Percentiles rank a stretch among this genome's conserved stretches.
Conservation (phyloP, 495 filamentous ascomycete genomes). For the Lasiosphaeria miniovina region DNA sequence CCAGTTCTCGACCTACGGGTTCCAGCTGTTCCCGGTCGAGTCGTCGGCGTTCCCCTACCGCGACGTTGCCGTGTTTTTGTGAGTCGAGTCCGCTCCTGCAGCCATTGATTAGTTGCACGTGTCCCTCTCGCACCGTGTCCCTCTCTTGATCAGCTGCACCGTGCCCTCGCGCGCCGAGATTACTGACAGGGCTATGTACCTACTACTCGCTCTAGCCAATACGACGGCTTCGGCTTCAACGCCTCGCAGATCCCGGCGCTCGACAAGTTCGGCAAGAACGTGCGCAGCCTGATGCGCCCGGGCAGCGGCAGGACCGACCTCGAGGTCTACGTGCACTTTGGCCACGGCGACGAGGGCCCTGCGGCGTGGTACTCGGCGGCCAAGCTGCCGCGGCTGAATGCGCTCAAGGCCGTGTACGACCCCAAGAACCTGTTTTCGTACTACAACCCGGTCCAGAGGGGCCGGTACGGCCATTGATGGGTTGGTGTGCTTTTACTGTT, state of each 20-base stretch:
- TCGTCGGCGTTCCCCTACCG: not conserved
- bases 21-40: not conserved
- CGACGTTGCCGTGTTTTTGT: not conserved
- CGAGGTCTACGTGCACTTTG: constrained; percentile 34
- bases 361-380: constrained; percentile 23
- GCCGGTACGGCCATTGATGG: not conserved
- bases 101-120: not conserved
- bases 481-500: not conserved
- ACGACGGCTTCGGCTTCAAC: constrained; percentile 1
- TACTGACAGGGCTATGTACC: not conserved
- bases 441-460: not conserved
- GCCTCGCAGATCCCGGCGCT: not conserved
- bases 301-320: constrained; percentile 8
- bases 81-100: not conserved
- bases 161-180: not conserved
- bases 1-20: not conserved
- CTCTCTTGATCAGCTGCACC: too few relatives aligned
- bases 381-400: constrained; percentile 29
- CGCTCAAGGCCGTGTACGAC: constrained; percentile 33
- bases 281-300: not conserved
- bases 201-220: not conserved
- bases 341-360: constrained; percentile 36
- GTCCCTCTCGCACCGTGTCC: too few relatives aligned
- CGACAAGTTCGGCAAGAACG: not conserved
- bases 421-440: constrained; percentile 15